Conservation (phyloP, 176 grass and related monocot species). For the Juncus inflexus region DNA sequence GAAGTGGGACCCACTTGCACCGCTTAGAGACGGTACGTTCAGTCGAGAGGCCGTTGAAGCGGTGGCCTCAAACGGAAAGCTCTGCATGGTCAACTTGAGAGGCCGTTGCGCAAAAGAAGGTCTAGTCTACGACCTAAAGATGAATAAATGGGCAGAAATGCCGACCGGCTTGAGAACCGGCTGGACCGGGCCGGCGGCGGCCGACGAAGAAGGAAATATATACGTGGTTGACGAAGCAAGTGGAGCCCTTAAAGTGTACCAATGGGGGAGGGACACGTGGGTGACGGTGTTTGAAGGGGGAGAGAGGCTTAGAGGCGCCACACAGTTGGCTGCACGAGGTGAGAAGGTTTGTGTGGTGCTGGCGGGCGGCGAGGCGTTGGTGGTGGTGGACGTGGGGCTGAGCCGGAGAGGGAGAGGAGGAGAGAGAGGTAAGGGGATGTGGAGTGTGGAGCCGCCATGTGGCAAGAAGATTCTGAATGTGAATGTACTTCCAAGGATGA, state of each 20-base stretch:
- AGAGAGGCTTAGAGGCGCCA: slow-evolving; percentile 46
- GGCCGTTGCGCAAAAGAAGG: slow-evolving; percentile 57
- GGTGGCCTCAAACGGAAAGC: slow-evolving; percentile 57
- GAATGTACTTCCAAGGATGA: slow-evolving; percentile 76
- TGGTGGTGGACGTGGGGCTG: slow-evolving; percentile 44
- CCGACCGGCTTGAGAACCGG: slow-evolving; percentile 63
- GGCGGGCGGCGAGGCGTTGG: slow-evolving; percentile 28
- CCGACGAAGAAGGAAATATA: not conserved
- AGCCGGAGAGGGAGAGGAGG: not conserved
- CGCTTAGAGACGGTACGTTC: slow-evolving; percentile 60
- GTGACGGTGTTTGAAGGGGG: slow-evolving; percentile 26
- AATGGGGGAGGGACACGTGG: slow-evolving; percentile 58
- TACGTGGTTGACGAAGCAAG: slow-evolving; percentile 58
- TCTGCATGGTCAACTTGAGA: slow-evolving; percentile 79
- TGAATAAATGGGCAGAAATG: slow-evolving; percentile 67
- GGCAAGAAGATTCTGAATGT: slow-evolving; percentile 59
- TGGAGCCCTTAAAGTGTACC: slow-evolving; percentile 42
- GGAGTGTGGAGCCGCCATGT: slow-evolving; percentile 53
- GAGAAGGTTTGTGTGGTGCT: slow-evolving; percentile 45
- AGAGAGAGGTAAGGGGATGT: slow-evolving; percentile 21
- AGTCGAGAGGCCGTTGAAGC: slow-evolving; percentile 60
- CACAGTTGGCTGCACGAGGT: slow-evolving; percentile 45
- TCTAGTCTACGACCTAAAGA: slow-evolving; percentile 44
- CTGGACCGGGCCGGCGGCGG: slow-evolving; percentile 55
- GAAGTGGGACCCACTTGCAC: slow-evolving; percentile 52